These are phyloP conservation scores for Phytophthora litchii DNA, from an alignment of 352 stramenopile genomes.

Conservation along the genomic window DNA sequence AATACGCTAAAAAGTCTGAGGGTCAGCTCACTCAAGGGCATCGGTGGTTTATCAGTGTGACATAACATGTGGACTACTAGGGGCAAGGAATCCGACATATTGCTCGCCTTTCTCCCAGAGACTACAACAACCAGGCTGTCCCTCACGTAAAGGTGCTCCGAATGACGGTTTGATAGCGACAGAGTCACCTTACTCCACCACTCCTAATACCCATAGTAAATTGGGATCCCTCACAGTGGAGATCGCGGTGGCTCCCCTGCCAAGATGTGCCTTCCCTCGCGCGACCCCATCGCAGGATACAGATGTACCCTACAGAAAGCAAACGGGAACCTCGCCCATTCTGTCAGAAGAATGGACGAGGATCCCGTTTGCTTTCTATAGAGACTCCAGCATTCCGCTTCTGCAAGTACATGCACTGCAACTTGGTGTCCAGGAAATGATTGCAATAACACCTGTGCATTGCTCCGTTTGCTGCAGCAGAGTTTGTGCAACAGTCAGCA, in stretches of 20 bases:
- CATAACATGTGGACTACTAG: no score
- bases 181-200: not conserved
- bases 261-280: conserved; percentile 11
- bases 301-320: conserved; percentile 1
- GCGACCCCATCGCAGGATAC: conserved; percentile 15
- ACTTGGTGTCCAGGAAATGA: conserved; percentile 3
- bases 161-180: no score
- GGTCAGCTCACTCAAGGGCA: no score
- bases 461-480: not conserved
- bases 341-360: not conserved
- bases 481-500: not conserved
- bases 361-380: conserved; percentile 1
- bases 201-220: no score
- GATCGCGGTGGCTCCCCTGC: not conserved
- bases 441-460: not conserved
- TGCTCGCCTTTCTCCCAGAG: no score
- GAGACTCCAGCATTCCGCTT: not conserved
- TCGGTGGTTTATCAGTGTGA: no score
- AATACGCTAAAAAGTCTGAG: no score
- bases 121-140: no score
- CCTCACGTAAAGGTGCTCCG: no score
- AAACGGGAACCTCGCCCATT: not conserved
- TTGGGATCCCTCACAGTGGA: not conserved
- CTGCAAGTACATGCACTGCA: not conserved
- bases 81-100: no score